A percentile compares a stretch with the other conserved stretches of the same genome.
phyloP scores from a whole-genome alignment of 2,329 filamentous ascomycete species.

The Stagonosporopsis rhizophila region DNA sequence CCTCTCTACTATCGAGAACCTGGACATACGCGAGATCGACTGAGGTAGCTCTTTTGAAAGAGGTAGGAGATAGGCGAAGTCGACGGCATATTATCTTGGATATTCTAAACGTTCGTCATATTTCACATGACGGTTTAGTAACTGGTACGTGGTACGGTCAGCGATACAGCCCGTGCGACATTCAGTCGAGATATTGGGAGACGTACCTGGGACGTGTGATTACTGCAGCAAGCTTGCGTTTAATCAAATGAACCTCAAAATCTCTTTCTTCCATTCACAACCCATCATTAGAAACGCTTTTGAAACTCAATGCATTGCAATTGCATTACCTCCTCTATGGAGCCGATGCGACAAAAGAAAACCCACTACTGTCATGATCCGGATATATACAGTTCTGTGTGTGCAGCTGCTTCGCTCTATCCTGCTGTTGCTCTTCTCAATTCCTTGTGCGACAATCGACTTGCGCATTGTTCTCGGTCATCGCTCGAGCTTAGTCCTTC shows the following conservation, averaged over 20 bases:
- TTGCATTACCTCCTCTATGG: conserved; percentile 13
- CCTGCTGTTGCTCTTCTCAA: neutral
- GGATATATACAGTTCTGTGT: conserved; percentile 17
- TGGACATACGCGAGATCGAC: neutral
- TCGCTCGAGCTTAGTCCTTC: conserved; percentile 36
- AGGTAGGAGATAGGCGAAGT: too few relatives aligned
- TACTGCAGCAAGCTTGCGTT: neutral
- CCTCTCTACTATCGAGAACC: neutral
- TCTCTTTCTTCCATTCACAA: neutral
- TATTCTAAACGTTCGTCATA: too few relatives aligned
- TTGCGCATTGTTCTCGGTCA: neutral
- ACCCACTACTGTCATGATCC: conserved; percentile 12
- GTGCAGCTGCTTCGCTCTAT: neutral
- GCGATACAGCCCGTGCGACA: neutral
- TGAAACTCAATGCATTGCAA: conserved; percentile 9
- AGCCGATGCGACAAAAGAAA: conserved; percentile 19
- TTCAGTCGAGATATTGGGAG: neutral
- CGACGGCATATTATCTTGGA: too few relatives aligned
- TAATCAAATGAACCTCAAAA: neutral
- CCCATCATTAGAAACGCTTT: neutral
- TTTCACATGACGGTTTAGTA: too few relatives aligned
- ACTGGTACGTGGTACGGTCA: neutral
- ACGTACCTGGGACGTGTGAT: neutral
- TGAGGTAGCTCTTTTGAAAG: neutral
- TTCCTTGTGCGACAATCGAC: neutral